These are phyloP conservation scores for Wickerhamomyces kurtzmanii DNA, from an alignment of 805 yeast species.

Conservation along the genomic window DNA sequence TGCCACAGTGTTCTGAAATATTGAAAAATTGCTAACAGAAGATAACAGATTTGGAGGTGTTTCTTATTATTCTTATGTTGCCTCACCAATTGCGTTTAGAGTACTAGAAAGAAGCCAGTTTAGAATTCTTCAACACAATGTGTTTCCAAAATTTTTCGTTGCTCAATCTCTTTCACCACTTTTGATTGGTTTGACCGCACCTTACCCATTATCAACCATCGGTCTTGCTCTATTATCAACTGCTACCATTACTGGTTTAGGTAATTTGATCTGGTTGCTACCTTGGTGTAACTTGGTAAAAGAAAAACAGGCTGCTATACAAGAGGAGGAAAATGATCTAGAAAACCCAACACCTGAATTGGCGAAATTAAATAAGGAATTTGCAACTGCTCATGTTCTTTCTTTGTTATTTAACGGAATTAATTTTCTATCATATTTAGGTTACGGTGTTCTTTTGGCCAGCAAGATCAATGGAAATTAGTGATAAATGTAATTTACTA, in stretches of 20 bases:
- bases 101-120: conserved; percentile 63
- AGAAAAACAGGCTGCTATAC: too few relatives aligned
- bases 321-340: too few relatives aligned
- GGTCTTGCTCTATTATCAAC: conserved; percentile 7
- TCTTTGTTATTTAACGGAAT: conserved; percentile 62
- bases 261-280: conserved; percentile 50
- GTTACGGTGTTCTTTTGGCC: conserved; percentile 57
- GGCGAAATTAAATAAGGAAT: conserved; percentile 45
- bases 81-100: conserved; percentile 64
- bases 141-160: conserved; percentile 73
- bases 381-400: conserved; percentile 72
- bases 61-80: conserved; percentile 55
- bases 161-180: conserved; percentile 61
- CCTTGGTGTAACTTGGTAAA: conserved; percentile 51
- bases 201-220: conserved; percentile 35
- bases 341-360: too few relatives aligned
- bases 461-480: conserved; percentile 24
- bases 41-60: conserved; percentile 49
- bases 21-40: neutral
- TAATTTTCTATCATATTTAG: conserved; percentile 51
- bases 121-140: conserved; percentile 57
- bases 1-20: neutral
- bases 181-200: conserved; percentile 55
- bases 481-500: too few relatives aligned
- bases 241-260: conserved; percentile 44